These are phyloP conservation scores for Ceratocystis eucalypticola DNA, from an alignment of 2,329 filamentous ascomycete genomes.

Conservation along the genomic window DNA sequence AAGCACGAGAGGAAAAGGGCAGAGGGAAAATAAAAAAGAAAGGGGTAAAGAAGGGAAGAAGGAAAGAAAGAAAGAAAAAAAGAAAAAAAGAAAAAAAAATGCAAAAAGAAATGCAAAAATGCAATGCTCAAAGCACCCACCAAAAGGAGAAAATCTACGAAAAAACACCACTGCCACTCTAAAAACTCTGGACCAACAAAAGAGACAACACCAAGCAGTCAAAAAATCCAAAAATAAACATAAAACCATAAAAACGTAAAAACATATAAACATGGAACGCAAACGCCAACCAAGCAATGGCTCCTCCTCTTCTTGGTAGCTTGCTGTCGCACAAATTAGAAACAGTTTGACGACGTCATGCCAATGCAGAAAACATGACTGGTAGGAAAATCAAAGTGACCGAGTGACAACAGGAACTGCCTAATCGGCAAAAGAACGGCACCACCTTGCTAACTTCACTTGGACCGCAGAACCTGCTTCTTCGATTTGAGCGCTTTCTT, in stretches of 20 bases:
- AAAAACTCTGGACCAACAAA: background rate
- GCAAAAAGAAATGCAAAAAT: background rate
- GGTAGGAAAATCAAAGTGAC: background rate
- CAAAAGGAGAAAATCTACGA: background rate
- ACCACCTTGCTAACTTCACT: background rate
- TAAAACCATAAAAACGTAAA: background rate
- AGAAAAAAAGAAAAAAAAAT: background rate
- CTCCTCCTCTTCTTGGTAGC: background rate
- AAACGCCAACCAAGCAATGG: too few relatives aligned
- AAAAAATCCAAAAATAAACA: background rate
- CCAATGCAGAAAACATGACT: background rate
- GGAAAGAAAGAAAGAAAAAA: background rate
- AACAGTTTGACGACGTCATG: background rate
- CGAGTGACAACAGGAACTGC: background rate
- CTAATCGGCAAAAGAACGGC: background rate
- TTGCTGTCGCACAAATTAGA: background rate
- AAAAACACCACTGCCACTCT: background rate
- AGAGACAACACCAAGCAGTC: background rate
- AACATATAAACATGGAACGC: background rate
- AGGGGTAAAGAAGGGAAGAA: background rate
- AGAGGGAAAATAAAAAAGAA: background rate
- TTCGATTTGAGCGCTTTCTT: background rate
- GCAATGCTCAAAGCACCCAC: background rate
- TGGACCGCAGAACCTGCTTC: background rate
- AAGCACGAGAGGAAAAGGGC: background rate